Conservation (phyloP, 192 early-diverging fungal species). For the Coemansia aciculifera region DNA sequence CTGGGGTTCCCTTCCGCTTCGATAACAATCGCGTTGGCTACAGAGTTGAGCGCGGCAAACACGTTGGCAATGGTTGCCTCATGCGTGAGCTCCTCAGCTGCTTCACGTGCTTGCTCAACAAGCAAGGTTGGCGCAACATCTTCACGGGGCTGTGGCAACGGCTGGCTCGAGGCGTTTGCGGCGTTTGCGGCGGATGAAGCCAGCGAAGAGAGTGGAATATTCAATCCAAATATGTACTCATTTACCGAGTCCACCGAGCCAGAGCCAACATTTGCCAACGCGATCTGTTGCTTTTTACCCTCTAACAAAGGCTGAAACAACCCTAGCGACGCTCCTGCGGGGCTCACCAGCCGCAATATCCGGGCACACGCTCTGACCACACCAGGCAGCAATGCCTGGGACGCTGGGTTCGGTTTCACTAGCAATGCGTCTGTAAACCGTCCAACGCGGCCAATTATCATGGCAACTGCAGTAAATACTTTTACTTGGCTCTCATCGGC, state of each 20-base stretch:
- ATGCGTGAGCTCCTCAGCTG: conserved; percentile 19
- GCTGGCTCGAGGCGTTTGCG: background rate
- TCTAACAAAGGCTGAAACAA: conserved; percentile 14
- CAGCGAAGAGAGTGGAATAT: background rate
- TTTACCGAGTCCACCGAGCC: background rate
- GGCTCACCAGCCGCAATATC: conserved; percentile 6
- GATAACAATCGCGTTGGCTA: background rate
- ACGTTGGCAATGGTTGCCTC: conserved; percentile 22
- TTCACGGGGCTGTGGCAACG: background rate
- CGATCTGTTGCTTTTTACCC: background rate
- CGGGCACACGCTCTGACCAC: conserved; percentile 13
- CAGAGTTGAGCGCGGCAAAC: conserved; percentile 8
- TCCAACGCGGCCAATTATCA: conserved; percentile 17
- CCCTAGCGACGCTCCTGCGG: conserved; percentile 19
- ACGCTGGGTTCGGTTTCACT: background rate
- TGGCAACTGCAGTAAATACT: conserved; percentile 25
- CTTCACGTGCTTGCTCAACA: conserved; percentile 21
- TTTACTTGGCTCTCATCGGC: conserved; percentile 15
- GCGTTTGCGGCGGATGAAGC: background rate
- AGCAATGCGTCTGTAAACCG: background rate
- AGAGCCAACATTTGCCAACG: background rate
- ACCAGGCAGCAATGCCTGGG: background rate
- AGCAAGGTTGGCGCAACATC: background rate
- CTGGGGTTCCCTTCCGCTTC: background rate
- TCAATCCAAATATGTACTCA: background rate